A percentile compares a stretch with the other conserved stretches of the same genome.
phyloP scores from a whole-genome alignment of 768 basidiomycete species.

The Mycena sanguinolenta region DNA sequence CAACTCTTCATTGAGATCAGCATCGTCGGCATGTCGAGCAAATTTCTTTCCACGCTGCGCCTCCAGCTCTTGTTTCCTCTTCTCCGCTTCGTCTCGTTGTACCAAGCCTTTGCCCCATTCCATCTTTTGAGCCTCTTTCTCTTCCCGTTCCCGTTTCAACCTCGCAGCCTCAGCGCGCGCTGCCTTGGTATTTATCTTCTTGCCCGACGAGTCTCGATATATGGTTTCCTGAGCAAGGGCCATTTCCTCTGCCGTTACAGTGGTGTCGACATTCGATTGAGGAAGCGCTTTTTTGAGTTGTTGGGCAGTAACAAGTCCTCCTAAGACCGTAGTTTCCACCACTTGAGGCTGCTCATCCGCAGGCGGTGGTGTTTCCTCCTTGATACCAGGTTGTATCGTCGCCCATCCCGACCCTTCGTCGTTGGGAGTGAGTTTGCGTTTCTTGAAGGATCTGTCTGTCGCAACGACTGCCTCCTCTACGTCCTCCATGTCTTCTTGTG shows the following conservation, averaged over 20 bases:
- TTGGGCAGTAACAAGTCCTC: slow-evolving; percentile 84
- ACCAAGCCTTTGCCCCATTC: slow-evolving; percentile 98
- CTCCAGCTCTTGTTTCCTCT: slow-evolving; percentile 73
- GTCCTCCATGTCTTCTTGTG: slow-evolving; percentile 69
- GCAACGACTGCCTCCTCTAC: slow-evolving; percentile 75
- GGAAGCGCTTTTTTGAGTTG: slow-evolving; percentile 78
- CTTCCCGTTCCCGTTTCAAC: slow-evolving; percentile 83
- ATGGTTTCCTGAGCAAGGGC: slow-evolving; percentile 88
- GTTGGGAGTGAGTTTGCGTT: slow-evolving; percentile 60
- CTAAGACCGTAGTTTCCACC: slow-evolving; percentile 65
- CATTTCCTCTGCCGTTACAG: slow-evolving; percentile 65
- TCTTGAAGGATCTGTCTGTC: slow-evolving; percentile 85
- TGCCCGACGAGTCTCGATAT: slow-evolving; percentile 91
- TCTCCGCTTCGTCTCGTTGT: slow-evolving; percentile 86
- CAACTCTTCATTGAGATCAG: slow-evolving; percentile 86
- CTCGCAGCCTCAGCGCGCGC: slow-evolving; percentile 88
- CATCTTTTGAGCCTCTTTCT: slow-evolving; percentile 92
- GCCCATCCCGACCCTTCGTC: slow-evolving; percentile 74
- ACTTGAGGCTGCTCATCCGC: slow-evolving; percentile 81
- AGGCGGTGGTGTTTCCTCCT: slow-evolving; percentile 66
- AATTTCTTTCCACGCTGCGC: slow-evolving; percentile 76
- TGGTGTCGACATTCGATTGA: slow-evolving; percentile 52
- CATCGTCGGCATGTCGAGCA: slow-evolving; percentile 86
- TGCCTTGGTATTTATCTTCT: slow-evolving; percentile 90
- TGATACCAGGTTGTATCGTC: slow-evolving; percentile 69